These are phyloP conservation scores for Penicillium sp. DNA, from an alignment of 2,329 filamentous ascomycete species.

Conservation along the genomic window DNA sequence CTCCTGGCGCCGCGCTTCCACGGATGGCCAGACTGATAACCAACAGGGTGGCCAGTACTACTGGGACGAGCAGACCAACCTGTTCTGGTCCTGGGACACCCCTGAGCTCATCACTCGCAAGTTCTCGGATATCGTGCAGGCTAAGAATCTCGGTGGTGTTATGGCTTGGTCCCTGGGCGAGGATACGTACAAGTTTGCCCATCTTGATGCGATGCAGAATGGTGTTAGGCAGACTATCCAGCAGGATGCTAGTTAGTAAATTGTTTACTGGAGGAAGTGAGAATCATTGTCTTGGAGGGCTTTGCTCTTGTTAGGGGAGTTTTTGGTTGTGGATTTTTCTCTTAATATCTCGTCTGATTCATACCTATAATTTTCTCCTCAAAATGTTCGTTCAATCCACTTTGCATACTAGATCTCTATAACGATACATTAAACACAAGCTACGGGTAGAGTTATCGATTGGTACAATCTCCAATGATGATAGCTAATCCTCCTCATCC, in stretches of 20 bases:
- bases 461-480: no score
- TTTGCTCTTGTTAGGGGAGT: neutral
- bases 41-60: constrained; percentile 69
- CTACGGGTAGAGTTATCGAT: no score
- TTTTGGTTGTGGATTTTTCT: neutral
- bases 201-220: constrained; percentile 52
- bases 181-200: constrained; percentile 58
- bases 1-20: constrained; percentile 64
- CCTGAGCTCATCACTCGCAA: constrained; percentile 66
- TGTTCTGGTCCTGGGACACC: constrained; percentile 80
- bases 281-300: no score
- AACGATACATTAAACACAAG: neutral
- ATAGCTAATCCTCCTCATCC: neutral
- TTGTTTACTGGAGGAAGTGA: neutral
- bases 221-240: constrained; percentile 30
- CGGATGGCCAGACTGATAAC: constrained; percentile 62
- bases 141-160: constrained; percentile 67
- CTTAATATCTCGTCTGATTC: neutral
- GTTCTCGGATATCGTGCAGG: constrained; percentile 64
- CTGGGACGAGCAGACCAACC: constrained; percentile 63
- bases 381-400: no score
- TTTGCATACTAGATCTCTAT: no score
- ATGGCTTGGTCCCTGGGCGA: constrained; percentile 79
- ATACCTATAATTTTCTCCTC: neutral
- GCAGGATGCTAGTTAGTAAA: constrained; percentile 2